Conservation (phyloP, 768 basidiomycete species). For the Kwoniella europaea region DNA sequence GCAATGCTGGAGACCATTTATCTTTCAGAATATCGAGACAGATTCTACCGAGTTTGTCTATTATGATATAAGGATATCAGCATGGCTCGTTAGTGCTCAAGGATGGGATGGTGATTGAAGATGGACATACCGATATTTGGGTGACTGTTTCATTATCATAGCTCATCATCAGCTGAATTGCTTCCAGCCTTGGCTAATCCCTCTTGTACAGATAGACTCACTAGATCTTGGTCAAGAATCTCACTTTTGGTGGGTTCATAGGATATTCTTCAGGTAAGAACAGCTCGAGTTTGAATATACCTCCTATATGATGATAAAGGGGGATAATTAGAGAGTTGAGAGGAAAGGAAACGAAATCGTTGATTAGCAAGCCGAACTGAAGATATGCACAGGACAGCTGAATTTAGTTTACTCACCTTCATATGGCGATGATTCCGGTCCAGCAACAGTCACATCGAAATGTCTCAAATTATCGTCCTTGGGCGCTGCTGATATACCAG, state of each 20-base stretch:
- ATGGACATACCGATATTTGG: slow-evolving; percentile 89
- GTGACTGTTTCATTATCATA: slow-evolving; percentile 61
- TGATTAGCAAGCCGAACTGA: neutral
- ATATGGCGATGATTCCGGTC: slow-evolving; percentile 93
- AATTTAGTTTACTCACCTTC: slow-evolving; percentile 64
- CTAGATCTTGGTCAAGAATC: slow-evolving; percentile 97
- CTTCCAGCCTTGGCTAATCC: too few species aligned
- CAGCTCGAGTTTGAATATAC: slow-evolving; percentile 91
- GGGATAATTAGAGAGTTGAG: neutral
- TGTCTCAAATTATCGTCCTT: slow-evolving; percentile 98
- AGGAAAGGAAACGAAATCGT: neutral
- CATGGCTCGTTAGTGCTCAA: neutral
- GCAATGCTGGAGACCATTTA: slow-evolving; percentile 98
- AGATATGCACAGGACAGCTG: too few species aligned
- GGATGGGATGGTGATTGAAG: neutral
- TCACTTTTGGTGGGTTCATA: slow-evolving; percentile 98
- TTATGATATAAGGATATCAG: neutral
- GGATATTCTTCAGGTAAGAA: slow-evolving; percentile 99
- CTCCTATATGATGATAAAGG: slow-evolving; percentile 64
- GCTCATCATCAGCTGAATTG: too few species aligned
- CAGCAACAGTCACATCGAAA: slow-evolving; percentile 96
- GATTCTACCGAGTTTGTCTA: slow-evolving; percentile 98
- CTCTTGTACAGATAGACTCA: too few species aligned
- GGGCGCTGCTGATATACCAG: slow-evolving; percentile 91
- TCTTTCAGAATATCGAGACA: slow-evolving; percentile 99